Conservation (phyloP, 352 stramenopile species). For the Phytophthora uliginosa region DNA sequence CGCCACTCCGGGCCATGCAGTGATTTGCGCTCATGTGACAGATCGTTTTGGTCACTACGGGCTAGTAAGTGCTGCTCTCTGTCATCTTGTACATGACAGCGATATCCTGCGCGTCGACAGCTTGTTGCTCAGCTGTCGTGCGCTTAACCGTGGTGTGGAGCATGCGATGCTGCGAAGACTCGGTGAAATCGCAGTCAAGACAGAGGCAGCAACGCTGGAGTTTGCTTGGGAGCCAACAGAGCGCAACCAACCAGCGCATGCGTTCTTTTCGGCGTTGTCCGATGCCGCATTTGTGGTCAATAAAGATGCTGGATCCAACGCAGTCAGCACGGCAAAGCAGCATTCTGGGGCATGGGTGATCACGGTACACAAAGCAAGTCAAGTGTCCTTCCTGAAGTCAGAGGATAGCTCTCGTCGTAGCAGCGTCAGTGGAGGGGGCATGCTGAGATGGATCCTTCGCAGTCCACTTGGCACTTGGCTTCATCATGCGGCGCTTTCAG, state of each 20-base stretch:
- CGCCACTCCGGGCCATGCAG: conserved; percentile 18
- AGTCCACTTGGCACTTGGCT: conserved; percentile 12
- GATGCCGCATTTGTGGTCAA: conserved; percentile 24
- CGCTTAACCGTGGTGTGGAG: conserved; percentile 76
- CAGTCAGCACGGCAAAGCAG: not conserved
- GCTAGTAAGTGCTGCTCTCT: conserved; percentile 63
- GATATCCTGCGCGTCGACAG: conserved; percentile 53
- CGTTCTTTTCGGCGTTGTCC: conserved; percentile 59
- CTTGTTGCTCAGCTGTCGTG: conserved; percentile 79
- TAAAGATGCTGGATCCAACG: not conserved
- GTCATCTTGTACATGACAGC: conserved; percentile 18
- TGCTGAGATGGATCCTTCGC: conserved; percentile 12
- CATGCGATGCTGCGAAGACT: conserved; percentile 72
- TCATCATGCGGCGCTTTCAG: conserved; percentile 9
- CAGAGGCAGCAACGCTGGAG: conserved; percentile 25
- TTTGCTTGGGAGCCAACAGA: conserved; percentile 74
- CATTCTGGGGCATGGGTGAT: conserved; percentile 34
- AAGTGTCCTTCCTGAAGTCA: conserved; percentile 41
- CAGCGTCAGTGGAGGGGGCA: not conserved
- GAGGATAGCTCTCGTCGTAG: conserved; percentile 8
- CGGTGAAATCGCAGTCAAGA: conserved; percentile 38
- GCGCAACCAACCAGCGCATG: conserved; percentile 65
- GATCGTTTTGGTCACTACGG: conserved; percentile 85
- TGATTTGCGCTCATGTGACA: conserved; percentile 68
- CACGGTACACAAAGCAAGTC: conserved; percentile 29